Evolutionary conservation across 2,329 filamentous ascomycete species (phyloP).

Genomic region (Talaromyces sp.): DNA sequence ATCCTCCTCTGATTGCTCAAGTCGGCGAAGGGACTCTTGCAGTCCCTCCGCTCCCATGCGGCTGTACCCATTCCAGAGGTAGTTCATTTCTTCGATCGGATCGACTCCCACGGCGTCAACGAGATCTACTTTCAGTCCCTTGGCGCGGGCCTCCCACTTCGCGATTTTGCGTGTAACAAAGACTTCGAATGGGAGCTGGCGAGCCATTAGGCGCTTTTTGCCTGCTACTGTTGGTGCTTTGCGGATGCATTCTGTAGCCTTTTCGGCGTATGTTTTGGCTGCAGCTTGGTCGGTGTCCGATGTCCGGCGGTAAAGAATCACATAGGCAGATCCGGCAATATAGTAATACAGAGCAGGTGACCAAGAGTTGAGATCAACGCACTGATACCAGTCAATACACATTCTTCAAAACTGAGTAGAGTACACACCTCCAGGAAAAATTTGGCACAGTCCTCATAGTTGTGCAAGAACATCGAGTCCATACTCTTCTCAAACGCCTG

Average conservation of each 20-base stretch:
- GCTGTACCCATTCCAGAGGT: constrained; percentile 87
- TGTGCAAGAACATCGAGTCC: constrained; percentile 72
- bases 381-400: constrained; percentile 39
- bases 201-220: constrained; percentile 85
- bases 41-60: constrained; percentile 69
- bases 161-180: constrained; percentile 79
- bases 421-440: constrained; percentile 62
- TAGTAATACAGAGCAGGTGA: constrained; percentile 87
- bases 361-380: constrained; percentile 83
- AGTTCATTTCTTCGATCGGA: constrained; percentile 86
- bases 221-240: constrained; percentile 72
- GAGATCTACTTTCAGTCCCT: constrained; percentile 63
- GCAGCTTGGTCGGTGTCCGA: constrained; percentile 33
- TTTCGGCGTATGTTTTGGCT: constrained; percentile 57
- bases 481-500: constrained; percentile 81
- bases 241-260: constrained; percentile 67
- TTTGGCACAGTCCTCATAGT: constrained; percentile 70
- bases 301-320: constrained; percentile 71
- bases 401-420: not conserved
- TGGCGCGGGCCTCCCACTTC: constrained; percentile 81
- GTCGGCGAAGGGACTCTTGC: constrained; percentile 57
- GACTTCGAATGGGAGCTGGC: constrained; percentile 82
- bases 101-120: constrained; percentile 77
- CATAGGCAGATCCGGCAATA: constrained; percentile 71
- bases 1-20: constrained; percentile 68